Evolutionary conservation across 1,284 basidiomycete species (phyloP).

Genomic region (Tetrapyrgos nigripes): DNA sequence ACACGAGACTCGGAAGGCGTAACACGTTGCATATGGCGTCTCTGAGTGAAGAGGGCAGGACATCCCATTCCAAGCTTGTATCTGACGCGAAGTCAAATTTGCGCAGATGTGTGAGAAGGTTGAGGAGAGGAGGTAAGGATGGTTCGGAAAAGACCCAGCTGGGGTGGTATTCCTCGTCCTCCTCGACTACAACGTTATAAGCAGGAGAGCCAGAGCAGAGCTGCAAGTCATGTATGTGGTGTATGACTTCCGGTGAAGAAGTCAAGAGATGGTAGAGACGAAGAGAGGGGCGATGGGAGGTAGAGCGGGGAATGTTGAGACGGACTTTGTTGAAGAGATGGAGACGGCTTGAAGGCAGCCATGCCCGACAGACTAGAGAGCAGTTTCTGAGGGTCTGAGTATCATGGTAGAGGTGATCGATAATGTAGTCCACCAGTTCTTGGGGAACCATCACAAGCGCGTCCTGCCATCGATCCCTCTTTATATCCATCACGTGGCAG

Average conservation of each 20-base stretch:
- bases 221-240: constrained; percentile 41
- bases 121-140: constrained; percentile 42
- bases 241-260: constrained; percentile 21
- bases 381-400: constrained; percentile 24
- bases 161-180: constrained; percentile 27
- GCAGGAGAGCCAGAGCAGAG: constrained; percentile 45
- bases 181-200: constrained; percentile 20
- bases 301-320: background rate
- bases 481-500: no score
- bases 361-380: constrained; percentile 28
- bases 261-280: constrained; percentile 24
- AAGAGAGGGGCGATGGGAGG: no score
- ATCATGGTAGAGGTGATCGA: constrained; percentile 36
- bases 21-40: constrained; percentile 39
- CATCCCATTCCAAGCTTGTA: constrained; percentile 39
- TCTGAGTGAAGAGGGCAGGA: constrained; percentile 38
- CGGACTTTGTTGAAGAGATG: constrained; percentile 37
- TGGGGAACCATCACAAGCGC: constrained; percentile 25
- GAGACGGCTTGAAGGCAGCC: constrained; percentile 32
- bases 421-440: constrained; percentile 36
- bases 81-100: constrained; percentile 44
- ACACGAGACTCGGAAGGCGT: constrained; percentile 37
- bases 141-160: constrained; percentile 39
- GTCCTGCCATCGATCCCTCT: background rate
- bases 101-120: constrained; percentile 40